These are phyloP conservation scores for Paramecium biaurelia DNA, from an alignment of 73 alveolate species.

Conservation along the genomic window DNA sequence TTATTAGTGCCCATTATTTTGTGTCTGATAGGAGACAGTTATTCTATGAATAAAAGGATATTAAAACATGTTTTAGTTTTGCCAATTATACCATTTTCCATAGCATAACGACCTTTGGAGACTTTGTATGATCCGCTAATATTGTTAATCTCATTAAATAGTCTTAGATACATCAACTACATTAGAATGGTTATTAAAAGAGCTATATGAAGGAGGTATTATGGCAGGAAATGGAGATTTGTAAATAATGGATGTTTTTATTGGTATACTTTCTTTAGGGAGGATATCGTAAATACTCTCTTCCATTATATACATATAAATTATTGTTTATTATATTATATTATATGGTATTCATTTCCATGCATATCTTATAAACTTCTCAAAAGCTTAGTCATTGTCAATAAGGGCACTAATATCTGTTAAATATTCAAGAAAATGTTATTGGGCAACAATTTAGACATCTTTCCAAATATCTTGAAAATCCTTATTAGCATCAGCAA, in stretches of 20 bases:
- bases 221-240: not conserved
- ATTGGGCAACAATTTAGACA: constrained; percentile 39
- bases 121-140: not conserved
- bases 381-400: constrained; percentile 87
- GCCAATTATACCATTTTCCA: not conserved
- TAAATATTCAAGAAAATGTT: constrained; percentile 79
- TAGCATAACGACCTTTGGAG: not conserved
- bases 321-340: not conserved
- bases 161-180: not conserved
- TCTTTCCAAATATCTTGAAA: constrained; percentile 67
- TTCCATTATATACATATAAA: not conserved
- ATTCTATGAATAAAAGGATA: not conserved
- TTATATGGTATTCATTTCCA: constrained; percentile 64
- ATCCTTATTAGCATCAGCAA: constrained; percentile 67
- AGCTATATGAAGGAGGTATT: not conserved
- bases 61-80: not conserved
- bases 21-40: not conserved
- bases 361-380: constrained; percentile 80
- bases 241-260: constrained; percentile 75
- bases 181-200: not conserved
- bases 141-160: not conserved
- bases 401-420: constrained; percentile 80
- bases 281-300: not conserved
- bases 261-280: constrained; percentile 65
- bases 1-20: not conserved